These are phyloP conservation scores for Coccomyxa sp. DNA, from an alignment of 139 green algal genomes.

Conservation along the genomic window DNA sequence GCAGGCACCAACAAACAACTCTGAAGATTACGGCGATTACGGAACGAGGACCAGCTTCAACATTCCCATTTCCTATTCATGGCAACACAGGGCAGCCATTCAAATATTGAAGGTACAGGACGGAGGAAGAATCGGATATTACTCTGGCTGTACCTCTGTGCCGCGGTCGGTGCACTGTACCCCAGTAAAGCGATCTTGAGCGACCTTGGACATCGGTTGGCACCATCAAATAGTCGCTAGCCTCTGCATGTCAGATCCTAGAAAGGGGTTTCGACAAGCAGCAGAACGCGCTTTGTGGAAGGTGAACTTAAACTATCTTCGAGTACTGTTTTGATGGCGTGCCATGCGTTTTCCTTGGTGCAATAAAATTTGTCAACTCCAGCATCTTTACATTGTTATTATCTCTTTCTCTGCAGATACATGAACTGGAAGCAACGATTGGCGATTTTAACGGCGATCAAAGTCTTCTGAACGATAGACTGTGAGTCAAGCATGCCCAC, in stretches of 20 bases:
- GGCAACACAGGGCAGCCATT: not conserved
- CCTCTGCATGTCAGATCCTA: not conserved
- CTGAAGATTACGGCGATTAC: not conserved
- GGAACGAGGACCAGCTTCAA: not conserved
- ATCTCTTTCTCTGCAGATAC: not conserved
- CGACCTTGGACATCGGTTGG: not conserved
- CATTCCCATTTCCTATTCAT: not conserved
- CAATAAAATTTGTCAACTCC: too few species aligned
- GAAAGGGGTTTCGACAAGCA: not conserved
- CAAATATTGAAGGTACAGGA: not conserved
- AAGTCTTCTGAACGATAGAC: not conserved
- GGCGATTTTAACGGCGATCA: slow-evolving; percentile 10
- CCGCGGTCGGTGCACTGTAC: too few species aligned
- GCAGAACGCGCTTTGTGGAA: not conserved
- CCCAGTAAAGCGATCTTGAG: not conserved
- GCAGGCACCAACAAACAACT: not conserved
- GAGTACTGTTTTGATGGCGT: too few species aligned
- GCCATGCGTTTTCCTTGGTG: too few species aligned
- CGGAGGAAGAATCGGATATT: too few species aligned
- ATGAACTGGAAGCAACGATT: slow-evolving; percentile 7
- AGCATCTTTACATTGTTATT: too few species aligned
- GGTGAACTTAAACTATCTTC: not conserved
- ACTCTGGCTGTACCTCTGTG: too few species aligned
- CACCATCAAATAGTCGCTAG: not conserved
- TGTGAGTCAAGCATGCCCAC: not conserved